Evolutionary conservation across 352 stramenopile genomes (phyloP).

Genomic region (Aphanomyces astaci): DNA sequence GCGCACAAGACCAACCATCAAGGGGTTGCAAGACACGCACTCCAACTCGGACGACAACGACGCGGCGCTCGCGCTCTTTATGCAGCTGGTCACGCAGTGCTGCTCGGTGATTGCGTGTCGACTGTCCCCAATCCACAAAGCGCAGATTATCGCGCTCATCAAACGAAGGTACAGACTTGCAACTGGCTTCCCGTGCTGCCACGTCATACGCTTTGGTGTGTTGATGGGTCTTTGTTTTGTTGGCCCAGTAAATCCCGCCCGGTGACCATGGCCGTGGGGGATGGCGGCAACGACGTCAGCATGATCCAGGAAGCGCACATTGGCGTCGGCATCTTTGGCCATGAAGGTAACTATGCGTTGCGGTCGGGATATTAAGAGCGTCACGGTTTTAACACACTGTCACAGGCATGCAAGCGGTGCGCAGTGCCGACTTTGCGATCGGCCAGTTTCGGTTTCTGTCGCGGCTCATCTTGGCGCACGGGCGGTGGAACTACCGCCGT

Average conservation of each 20-base stretch:
- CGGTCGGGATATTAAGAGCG: no score
- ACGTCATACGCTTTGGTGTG: no score
- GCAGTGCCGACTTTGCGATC: slow-evolving; percentile 79
- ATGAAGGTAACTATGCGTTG: slow-evolving; percentile 74
- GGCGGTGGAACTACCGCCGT: slow-evolving; percentile 76
- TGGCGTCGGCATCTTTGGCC: slow-evolving; percentile 89
- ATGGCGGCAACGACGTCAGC: slow-evolving; percentile 94
- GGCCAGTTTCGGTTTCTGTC: slow-evolving; percentile 73
- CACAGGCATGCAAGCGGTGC: slow-evolving; percentile 77
- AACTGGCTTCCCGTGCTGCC: no score
- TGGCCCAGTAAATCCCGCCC: slow-evolving; percentile 34
- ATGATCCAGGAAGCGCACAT: slow-evolving; percentile 93
- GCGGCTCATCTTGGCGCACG: slow-evolving; percentile 67
- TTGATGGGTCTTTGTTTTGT: no score
- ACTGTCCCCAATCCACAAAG: slow-evolving; percentile 84
- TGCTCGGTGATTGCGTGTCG: slow-evolving; percentile 82
- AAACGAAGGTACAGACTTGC: slow-evolving; percentile 47
- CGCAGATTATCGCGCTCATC: slow-evolving; percentile 72
- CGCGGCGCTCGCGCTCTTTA: slow-evolving; percentile 35
- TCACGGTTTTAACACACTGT: no score
- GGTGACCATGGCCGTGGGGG: slow-evolving; percentile 88
- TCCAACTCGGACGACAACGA: slow-evolving; percentile 25
- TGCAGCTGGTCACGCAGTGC: slow-evolving; percentile 60
- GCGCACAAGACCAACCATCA: slow-evolving; percentile 32
- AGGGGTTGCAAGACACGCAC: no score